Percentiles rank a stretch among this genome's conserved stretches.
These are phyloP conservation scores for Ceratopteris richardii DNA, from an alignment of 75 land plant genomes.

Conservation along the genomic window DNA sequence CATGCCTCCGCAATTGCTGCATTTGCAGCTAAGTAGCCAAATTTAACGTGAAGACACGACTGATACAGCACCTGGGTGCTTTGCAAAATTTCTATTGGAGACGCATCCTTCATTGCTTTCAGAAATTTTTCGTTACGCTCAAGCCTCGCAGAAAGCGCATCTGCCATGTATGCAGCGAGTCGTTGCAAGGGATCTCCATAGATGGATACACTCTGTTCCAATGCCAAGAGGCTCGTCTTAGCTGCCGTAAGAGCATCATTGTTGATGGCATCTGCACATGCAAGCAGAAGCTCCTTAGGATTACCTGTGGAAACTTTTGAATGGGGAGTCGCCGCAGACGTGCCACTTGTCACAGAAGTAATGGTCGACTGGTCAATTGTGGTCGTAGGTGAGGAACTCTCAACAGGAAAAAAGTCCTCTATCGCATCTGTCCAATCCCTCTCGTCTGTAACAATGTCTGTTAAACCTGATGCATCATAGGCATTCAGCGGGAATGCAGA, in stretches of 20 bases:
- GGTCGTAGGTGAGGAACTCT: not conserved
- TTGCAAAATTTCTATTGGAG: constrained; percentile 37
- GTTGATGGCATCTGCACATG: constrained; percentile 57
- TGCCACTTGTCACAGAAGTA: not conserved
- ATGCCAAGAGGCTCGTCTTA: constrained; percentile 36
- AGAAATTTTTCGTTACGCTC: constrained; percentile 78
- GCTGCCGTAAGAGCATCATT: constrained; percentile 51
- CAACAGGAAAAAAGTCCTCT: not conserved
- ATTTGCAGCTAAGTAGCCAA: constrained; percentile 89
- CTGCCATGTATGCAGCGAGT: constrained; percentile 88
- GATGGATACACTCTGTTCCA: constrained; percentile 74
- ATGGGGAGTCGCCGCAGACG: not conserved
- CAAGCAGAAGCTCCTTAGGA: constrained; percentile 30
- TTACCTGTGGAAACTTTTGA: not conserved
- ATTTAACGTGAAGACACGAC: constrained; percentile 83
- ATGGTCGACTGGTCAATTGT: not conserved
- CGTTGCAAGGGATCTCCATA: constrained; percentile 83
- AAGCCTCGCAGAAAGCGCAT: constrained; percentile 83
- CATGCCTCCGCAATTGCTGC: constrained; percentile 69
- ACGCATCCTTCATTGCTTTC: constrained; percentile 1
- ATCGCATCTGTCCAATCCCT: not conserved
- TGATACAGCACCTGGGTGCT: constrained; percentile 92
- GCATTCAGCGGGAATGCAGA: not conserved
- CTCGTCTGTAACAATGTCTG: not conserved
- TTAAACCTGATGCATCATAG: too few relatives aligned